Evolutionary conservation across 441 rosid species (phyloP).

Genomic region (Adansonia madagascariensis): DNA sequence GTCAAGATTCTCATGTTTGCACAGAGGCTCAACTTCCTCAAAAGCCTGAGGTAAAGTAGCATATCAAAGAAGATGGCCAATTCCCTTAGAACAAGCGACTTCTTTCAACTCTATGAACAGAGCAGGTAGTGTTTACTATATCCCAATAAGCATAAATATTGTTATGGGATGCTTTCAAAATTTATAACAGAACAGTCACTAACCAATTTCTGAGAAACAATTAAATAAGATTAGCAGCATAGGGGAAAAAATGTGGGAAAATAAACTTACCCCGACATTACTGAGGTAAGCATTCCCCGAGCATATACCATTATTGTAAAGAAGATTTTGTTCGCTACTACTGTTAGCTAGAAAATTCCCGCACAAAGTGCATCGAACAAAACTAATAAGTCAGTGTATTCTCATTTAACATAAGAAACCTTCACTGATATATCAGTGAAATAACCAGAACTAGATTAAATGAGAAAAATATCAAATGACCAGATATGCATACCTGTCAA

Average conservation of each 20-base stretch:
- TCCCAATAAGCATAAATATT: background rate
- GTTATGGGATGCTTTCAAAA: background rate
- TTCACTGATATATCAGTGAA: background rate
- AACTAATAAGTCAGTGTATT: constrained; percentile 22
- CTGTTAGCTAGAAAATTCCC: constrained; percentile 41
- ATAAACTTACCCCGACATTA: constrained; percentile 49
- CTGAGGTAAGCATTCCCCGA: constrained; percentile 30
- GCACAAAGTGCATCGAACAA: constrained; percentile 18
- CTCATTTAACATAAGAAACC: constrained; percentile 17
- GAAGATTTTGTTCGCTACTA: constrained; percentile 37
- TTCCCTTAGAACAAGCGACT: background rate
- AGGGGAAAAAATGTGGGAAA: constrained; percentile 5
- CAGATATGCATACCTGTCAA: constrained; percentile 38
- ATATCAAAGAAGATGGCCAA: background rate
- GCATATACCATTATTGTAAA: constrained; percentile 24
- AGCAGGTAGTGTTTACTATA: background rate
- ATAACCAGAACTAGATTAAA: constrained; percentile 21
- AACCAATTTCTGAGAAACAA: background rate
- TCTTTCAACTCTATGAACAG: background rate
- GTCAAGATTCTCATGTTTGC: background rate
- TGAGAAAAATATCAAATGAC: constrained; percentile 24
- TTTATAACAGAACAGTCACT: background rate
- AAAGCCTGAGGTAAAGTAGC: background rate
- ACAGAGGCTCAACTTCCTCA: constrained; percentile 11
- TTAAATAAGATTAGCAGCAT: constrained; percentile 14